A percentile compares a stretch with the other conserved stretches of the same genome.
Conservation (phyloP, 192 early-diverging fungal species). For the Backusella tarrabulga region DNA sequence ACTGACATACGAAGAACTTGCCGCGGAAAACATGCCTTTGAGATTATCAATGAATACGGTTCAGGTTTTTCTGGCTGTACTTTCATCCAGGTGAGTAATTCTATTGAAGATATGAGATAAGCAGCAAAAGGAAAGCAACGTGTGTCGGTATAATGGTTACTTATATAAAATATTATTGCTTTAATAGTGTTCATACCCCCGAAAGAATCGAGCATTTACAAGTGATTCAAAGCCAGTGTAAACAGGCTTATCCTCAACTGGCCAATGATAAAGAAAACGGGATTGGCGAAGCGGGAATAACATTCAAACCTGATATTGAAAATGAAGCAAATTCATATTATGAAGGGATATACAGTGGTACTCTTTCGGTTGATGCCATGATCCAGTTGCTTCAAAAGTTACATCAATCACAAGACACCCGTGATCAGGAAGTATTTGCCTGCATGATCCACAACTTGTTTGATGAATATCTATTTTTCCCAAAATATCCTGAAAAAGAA, state of each 20-base stretch:
- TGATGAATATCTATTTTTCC: slow-evolving; percentile 94
- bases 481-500: slow-evolving; percentile 92
- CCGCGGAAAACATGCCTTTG: slow-evolving; percentile 27
- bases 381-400: slow-evolving; percentile 79
- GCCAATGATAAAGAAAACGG: slow-evolving; percentile 37
- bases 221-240: slow-evolving; percentile 52
- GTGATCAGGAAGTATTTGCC: slow-evolving; percentile 80
- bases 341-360: slow-evolving; percentile 72
- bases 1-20: slow-evolving; percentile 36
- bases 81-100: slow-evolving; percentile 45
- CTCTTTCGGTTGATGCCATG: slow-evolving; percentile 77
- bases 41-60: slow-evolving; percentile 64
- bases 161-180: neutral
- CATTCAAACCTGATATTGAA: slow-evolving; percentile 71
- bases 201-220: slow-evolving; percentile 60
- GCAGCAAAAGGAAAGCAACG: neutral
- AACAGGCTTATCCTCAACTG: slow-evolving; percentile 53
- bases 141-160: neutral
- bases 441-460: slow-evolving; percentile 92
- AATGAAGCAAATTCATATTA: slow-evolving; percentile 72
- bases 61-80: slow-evolving; percentile 60
- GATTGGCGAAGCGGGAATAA: slow-evolving; percentile 33
- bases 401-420: slow-evolving; percentile 68
- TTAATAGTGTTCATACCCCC: slow-evolving; percentile 50
- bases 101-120: neutral